Base-by-base conservation (phyloP, 140 eudicot genomes). In the Stevia rebaudiana region DNA sequence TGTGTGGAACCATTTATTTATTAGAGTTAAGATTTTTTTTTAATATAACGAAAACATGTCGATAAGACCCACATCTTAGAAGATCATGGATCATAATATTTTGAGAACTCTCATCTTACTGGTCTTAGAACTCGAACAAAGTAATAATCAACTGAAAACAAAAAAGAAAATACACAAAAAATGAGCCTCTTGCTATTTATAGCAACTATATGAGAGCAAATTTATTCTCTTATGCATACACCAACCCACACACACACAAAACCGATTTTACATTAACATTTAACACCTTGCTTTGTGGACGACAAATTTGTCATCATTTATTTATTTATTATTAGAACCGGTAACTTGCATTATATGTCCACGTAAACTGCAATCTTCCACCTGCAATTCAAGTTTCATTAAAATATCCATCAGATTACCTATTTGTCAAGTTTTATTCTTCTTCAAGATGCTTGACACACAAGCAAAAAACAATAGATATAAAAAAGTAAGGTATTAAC, bases 291-390 rank as follows among this genome's bases (percentile, higher is more conserved):
- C 2, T 55, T 55, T 55, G 22, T 30, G 11, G 12, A 28, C 41
- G n/a, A 55, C 61, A 55, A 55, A 55, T 30, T 40, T n/a, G 61
- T 55, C 61, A 6, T 55, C 12, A 3, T 30, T 28, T 55, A 54
- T 55, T 30, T 21, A n/a, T 28, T 12, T n/a, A n/a, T n/a, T n/a
- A n/a, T n/a, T 55, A 15, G 41, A 55, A 28, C 22, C 28, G 61
- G 61, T 10, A 55, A 7, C 60, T 63, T 88, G 96, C 72, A 88
- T 75, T 30, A 88, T 68, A 68, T 81, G 84, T 46, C 94, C 90
- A 81, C 86, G 71, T 67, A 88, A 78, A 79, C 96, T 84, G 69
- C 87, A 88, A 49, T 88, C 94, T 71, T 67, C 82, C 77, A 88
- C 76, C 96, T 87, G 82, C 61, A 73, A 67, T 13, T 40, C 51